These are phyloP conservation scores for Gnaphalium uliginosum DNA, from an alignment of 129 eudicot species.

Conservation along the genomic window DNA sequence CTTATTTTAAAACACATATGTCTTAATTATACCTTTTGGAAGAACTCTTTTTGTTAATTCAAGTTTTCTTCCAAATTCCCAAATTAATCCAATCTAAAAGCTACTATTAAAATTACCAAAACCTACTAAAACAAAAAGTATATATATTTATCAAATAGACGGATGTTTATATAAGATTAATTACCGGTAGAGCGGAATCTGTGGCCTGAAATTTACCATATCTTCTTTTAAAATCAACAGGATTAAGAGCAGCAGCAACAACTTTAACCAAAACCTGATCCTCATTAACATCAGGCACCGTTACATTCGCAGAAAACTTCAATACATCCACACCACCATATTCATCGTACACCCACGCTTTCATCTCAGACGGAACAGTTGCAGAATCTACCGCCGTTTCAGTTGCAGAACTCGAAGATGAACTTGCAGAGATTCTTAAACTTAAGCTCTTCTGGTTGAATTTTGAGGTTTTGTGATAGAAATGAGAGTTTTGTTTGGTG, in stretches of 20 bases:
- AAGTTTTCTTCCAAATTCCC: too few relatives aligned
- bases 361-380: conserved; percentile 68
- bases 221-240: conserved; percentile 86
- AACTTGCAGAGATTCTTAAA: conserved; percentile 43
- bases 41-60: too few relatives aligned
- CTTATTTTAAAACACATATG: not conserved
- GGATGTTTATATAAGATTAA: not conserved
- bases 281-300: conserved; percentile 67
- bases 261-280: conserved; percentile 94
- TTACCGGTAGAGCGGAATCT: conserved; percentile 93
- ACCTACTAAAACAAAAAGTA: too few relatives aligned
- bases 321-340: conserved; percentile 89
- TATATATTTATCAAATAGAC: too few relatives aligned
- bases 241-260: conserved; percentile 89
- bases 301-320: conserved; percentile 52
- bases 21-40: too few relatives aligned
- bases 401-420: conserved; percentile 57
- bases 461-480: conserved; percentile 13
- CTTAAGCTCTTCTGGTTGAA: not conserved
- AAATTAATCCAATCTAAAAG: too few relatives aligned
- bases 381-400: conserved; percentile 43
- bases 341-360: conserved; percentile 83
- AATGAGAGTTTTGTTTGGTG: not conserved
- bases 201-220: conserved; percentile 83
- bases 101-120: too few relatives aligned